These are phyloP conservation scores for Rhododendron simsii DNA, from an alignment of 148 eudicot species.

Conservation along the genomic window DNA sequence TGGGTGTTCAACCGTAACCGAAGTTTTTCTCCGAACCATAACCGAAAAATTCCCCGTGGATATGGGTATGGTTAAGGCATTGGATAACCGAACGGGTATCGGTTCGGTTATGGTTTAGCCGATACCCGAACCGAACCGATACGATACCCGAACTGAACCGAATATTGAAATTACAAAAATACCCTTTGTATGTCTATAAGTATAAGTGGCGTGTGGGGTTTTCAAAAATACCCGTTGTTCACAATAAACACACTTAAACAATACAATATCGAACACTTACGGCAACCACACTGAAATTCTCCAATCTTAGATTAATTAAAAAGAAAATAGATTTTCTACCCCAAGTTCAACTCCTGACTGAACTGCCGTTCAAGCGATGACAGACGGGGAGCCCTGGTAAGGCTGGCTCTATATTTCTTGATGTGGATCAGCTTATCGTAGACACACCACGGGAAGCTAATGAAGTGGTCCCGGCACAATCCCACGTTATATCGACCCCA, in stretches of 20 bases:
- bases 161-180: no score
- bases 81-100: no score
- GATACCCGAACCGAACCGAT: no score
- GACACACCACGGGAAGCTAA: conserved; percentile 65
- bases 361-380: conserved; percentile 20
- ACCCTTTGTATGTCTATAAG: no score
- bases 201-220: no score
- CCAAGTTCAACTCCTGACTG: conserved; percentile 12
- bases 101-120: no score
- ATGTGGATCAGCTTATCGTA: conserved; percentile 42
- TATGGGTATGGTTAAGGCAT: no score
- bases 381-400: conserved; percentile 8
- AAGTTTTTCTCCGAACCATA: no score
- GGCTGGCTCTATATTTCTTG: conserved; percentile 32
- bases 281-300: neutral
- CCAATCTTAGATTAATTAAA: neutral
- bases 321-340: neutral
- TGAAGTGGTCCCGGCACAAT: conserved; percentile 37
- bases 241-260: neutral
- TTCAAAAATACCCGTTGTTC: no score
- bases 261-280: neutral
- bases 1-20: no score
- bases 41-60: no score
- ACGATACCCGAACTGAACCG: no score
- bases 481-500: conserved; percentile 38